A percentile compares a stretch with the other conserved stretches of the same genome.
Evolutionary conservation across 2,329 filamentous ascomycete genomes (phyloP).

Genomic region (Huntiella omanensis): DNA sequence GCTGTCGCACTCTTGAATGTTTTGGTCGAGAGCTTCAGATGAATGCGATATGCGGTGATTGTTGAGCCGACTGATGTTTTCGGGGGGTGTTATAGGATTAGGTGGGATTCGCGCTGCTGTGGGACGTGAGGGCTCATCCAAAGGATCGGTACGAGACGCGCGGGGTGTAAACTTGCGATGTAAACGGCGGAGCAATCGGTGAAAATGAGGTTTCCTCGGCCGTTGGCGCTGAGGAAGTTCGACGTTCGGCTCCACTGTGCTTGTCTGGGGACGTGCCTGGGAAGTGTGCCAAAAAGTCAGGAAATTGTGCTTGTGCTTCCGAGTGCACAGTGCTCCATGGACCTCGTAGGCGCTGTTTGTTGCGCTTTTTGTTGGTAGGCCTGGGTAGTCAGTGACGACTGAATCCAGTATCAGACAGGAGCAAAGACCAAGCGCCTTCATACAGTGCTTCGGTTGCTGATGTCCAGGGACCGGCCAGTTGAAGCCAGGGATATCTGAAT

Average conservation of each 20-base stretch:
- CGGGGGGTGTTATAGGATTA: background rate
- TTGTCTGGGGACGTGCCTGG: background rate
- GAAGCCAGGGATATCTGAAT: no score
- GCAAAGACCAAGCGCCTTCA: no score
- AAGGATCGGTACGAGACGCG: conserved; percentile 5
- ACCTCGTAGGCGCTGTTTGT: background rate
- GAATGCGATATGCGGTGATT: background rate
- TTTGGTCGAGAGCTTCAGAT: background rate
- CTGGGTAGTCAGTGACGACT: no score
- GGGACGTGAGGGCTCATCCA: background rate
- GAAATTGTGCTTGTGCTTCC: conserved; percentile 1
- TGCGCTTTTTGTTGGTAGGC: background rate
- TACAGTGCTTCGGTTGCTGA: no score
- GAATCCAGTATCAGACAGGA: no score
- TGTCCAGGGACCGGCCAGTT: no score
- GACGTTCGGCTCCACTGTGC: conserved; percentile 8
- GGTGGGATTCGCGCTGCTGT: background rate
- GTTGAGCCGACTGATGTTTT: background rate
- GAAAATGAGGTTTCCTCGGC: conserved; percentile 4
- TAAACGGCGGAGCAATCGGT: conserved; percentile 8
- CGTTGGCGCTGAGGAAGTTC: conserved; percentile 6
- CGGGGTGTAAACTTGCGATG: conserved; percentile 5
- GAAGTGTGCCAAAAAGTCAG: background rate
- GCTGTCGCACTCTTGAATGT: background rate
- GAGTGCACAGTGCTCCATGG: background rate